A percentile compares a stretch with the other conserved stretches of the same genome.
phyloP scores from a whole-genome alignment of 2,329 filamentous ascomycete genomes.

The Lasiodiplodia theobromae region DNA sequence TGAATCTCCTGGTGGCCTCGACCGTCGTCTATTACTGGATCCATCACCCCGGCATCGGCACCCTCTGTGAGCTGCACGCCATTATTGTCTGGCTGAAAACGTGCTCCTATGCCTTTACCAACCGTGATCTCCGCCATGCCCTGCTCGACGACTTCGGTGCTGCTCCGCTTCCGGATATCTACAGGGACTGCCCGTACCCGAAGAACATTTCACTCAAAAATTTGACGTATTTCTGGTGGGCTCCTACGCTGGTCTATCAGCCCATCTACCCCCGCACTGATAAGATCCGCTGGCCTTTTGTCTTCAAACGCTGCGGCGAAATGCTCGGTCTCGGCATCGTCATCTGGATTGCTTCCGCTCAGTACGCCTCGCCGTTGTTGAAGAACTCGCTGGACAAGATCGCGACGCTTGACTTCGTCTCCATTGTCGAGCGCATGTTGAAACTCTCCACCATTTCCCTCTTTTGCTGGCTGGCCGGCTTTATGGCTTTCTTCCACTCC shows the following conservation, averaged over 20 bases:
- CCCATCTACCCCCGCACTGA: slow-evolving; percentile 90
- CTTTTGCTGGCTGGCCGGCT: slow-evolving; percentile 96
- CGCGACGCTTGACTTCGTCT: slow-evolving; percentile 76
- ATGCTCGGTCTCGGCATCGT: slow-evolving; percentile 80
- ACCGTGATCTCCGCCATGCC: slow-evolving; percentile 91
- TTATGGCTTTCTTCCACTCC: slow-evolving; percentile 96
- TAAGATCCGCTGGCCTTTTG: slow-evolving; percentile 85
- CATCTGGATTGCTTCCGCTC: slow-evolving; percentile 93
- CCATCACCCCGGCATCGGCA: slow-evolving; percentile 92
- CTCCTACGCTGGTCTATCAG: slow-evolving; percentile 94
- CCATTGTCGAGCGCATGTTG: slow-evolving; percentile 87
- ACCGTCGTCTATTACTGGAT: slow-evolving; percentile 89
- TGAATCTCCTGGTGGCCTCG: slow-evolving; percentile 81
- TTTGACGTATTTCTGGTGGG: slow-evolving; percentile 96
- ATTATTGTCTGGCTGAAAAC: slow-evolving; percentile 97
- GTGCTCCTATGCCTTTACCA: slow-evolving; percentile 94
- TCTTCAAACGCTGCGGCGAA: slow-evolving; percentile 82
- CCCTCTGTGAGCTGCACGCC: slow-evolving; percentile 86
- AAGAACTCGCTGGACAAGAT: slow-evolving; percentile 91
- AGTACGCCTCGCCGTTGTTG: slow-evolving; percentile 90
- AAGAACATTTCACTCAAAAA: slow-evolving; percentile 88
- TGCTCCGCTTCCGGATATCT: slow-evolving; percentile 78
- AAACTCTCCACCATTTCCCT: slow-evolving; percentile 95
- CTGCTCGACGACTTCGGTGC: slow-evolving; percentile 68
- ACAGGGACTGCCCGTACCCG: slow-evolving; percentile 84